phyloP scores from a whole-genome alignment of 768 basidiomycete genomes.

The Boletus speciosus region DNA sequence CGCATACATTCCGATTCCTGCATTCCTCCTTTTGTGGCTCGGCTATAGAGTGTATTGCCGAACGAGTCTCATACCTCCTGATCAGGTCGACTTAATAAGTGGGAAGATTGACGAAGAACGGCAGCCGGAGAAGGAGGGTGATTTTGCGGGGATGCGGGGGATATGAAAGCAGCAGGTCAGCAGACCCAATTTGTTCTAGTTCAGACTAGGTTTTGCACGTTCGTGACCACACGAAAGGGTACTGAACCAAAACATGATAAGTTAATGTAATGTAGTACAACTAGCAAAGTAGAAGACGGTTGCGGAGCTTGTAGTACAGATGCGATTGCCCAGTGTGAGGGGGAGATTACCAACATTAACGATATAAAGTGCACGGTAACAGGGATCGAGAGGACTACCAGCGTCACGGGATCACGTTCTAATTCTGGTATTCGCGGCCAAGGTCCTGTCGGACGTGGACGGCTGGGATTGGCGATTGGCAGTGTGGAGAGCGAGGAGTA shows the following conservation, averaged over 20 bases:
- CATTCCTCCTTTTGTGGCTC: constrained; percentile 34
- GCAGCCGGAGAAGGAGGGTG: constrained; percentile 42
- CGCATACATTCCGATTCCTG: constrained; percentile 33
- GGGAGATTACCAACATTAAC: constrained; percentile 2
- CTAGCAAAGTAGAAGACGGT: neutral
- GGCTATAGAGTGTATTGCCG: constrained; percentile 37
- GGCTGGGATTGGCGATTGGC: constrained; percentile 19
- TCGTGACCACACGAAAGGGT: neutral
- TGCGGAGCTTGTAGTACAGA: constrained; percentile 27
- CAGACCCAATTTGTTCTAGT: neutral
- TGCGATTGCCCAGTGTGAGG: constrained; percentile 10
- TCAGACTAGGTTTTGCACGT: constrained; percentile 6
- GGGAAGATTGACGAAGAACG: constrained; percentile 56
- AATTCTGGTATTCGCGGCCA: constrained; percentile 17
- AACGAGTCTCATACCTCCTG: constrained; percentile 35
- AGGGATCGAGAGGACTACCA: neutral
- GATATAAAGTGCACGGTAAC: constrained; percentile 5
- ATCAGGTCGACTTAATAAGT: constrained; percentile 49
- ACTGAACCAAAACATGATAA: constrained; percentile 13
- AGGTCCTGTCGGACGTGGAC: constrained; percentile 14
- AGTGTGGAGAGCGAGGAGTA: constrained; percentile 62
- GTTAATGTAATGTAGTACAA: constrained; percentile 22
- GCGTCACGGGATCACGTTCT: constrained; percentile 20
- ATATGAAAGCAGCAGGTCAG: constrained; percentile 3
- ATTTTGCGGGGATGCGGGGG: constrained; percentile 12